phyloP scores from a whole-genome alignment of 495 filamentous ascomycete genomes.

The Aspergillus baeticus region DNA sequence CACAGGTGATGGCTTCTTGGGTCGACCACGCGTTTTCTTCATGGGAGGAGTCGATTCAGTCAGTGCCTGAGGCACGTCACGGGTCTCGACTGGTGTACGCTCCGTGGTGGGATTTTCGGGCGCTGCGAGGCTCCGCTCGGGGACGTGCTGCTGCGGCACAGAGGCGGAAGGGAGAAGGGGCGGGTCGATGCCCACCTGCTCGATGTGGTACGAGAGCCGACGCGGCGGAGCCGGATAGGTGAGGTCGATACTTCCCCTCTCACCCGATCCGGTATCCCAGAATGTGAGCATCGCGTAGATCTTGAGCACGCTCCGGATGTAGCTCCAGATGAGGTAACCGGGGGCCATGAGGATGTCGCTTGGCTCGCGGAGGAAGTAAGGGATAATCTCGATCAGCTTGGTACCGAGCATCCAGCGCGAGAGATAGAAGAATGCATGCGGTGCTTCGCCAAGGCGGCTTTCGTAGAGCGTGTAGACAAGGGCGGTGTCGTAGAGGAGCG shows the following conservation, averaged over 20 bases:
- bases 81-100: neutral
- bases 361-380: slow-evolving; percentile 57
- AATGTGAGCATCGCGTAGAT: slow-evolving; percentile 58
- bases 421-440: slow-evolving; percentile 7
- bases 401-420: slow-evolving; percentile 43
- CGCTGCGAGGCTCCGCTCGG: neutral
- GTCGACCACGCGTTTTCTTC: neutral
- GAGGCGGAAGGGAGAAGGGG: too few relatives aligned
- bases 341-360: slow-evolving; percentile 55
- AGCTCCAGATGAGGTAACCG: slow-evolving; percentile 55
- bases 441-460: neutral
- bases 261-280: slow-evolving; percentile 19
- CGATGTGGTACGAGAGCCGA: neutral
- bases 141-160: neutral
- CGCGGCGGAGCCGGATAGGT: too few relatives aligned
- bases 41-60: neutral
- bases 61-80: neutral
- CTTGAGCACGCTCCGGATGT: slow-evolving; percentile 63
- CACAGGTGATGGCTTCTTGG: too few relatives aligned
- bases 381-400: slow-evolving; percentile 62
- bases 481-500: slow-evolving; percentile 53
- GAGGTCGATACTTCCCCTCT: too few relatives aligned
- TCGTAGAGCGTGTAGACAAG: slow-evolving; percentile 30
- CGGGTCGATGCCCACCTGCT: too few relatives aligned
- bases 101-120: neutral